phyloP scores from a whole-genome alignment of 306 rosid genomes.

The Alnus rubra region DNA sequence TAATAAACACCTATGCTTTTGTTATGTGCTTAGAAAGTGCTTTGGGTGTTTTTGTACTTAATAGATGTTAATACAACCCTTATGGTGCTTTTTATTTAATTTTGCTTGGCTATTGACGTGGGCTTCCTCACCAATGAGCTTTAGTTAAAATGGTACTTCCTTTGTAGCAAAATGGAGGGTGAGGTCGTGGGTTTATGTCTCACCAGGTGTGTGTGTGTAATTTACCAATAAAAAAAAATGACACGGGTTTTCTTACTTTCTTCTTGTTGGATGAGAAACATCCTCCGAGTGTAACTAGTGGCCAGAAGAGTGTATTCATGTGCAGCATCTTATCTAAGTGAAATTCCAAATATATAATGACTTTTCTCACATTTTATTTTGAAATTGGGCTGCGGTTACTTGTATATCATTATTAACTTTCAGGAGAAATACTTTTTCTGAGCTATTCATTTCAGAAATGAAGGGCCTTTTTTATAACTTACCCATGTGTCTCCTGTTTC shows the following conservation, averaged over 20 bases:
- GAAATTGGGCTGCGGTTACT: not conserved
- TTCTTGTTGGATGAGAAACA: not conserved
- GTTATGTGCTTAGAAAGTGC: not conserved
- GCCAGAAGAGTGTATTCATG: not conserved
- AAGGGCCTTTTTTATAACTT: too few relatives aligned
- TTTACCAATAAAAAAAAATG: too few relatives aligned
- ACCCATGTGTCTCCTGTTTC: not conserved
- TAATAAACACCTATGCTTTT: too few relatives aligned
- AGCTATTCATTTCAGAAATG: not conserved
- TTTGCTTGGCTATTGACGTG: not conserved
- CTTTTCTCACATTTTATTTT: not conserved
- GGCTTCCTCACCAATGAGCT: not conserved
- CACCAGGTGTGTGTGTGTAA: too few relatives aligned
- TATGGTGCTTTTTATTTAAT: not conserved
- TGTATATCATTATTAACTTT: not conserved
- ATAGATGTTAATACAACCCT: not conserved
- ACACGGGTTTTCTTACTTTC: not conserved
- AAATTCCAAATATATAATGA: not conserved
- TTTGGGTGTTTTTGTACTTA: constrained; percentile 7
- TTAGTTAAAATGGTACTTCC: too few relatives aligned
- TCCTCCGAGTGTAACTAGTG: too few relatives aligned
- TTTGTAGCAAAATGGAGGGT: too few relatives aligned
- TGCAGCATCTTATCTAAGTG: not conserved
- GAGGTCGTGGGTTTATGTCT: too few relatives aligned
- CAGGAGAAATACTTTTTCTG: not conserved